phyloP scores from a whole-genome alignment of 768 basidiomycete species.

The Mycena floridula region DNA sequence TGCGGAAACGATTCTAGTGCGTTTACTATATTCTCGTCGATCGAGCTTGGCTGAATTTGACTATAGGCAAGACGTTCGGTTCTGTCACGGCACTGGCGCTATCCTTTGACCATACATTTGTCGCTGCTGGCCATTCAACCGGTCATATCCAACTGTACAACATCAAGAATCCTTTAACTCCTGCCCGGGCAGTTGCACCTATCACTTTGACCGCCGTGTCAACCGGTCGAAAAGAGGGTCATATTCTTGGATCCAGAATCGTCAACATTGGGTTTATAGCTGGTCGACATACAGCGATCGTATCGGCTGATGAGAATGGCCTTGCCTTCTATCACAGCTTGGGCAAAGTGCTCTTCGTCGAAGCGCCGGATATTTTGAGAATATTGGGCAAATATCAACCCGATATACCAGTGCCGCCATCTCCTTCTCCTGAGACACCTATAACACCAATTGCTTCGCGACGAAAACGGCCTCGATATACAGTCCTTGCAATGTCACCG shows the following conservation, averaged over 20 bases:
- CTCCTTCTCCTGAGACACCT: constrained; percentile 13
- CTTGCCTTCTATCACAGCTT: constrained; percentile 93
- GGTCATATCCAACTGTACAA: constrained; percentile 88
- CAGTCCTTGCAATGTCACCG: constrained; percentile 73
- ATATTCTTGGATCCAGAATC: constrained; percentile 75
- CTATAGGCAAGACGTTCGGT: constrained; percentile 54
- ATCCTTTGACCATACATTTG: constrained; percentile 89
- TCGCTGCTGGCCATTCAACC: constrained; percentile 80
- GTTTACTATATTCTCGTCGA: constrained; percentile 25
- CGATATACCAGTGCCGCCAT: constrained; percentile 18
- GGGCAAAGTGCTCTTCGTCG: constrained; percentile 91
- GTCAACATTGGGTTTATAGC: constrained; percentile 83
- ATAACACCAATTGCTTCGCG: constrained; percentile 24
- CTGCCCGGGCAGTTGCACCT: constrained; percentile 66
- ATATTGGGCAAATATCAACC: constrained; percentile 90
- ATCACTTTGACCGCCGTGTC: constrained; percentile 60
- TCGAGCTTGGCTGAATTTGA: constrained; percentile 7
- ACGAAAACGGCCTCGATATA: constrained; percentile 49
- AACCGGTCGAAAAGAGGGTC: constrained; percentile 82
- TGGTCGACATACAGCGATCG: constrained; percentile 86
- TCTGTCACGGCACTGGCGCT: constrained; percentile 85
- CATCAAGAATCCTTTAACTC: constrained; percentile 58
- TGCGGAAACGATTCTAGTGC: constrained; percentile 69
- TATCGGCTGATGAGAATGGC: constrained; percentile 86
- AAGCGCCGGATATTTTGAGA: constrained; percentile 89